Evolutionary conservation across 2,329 filamentous ascomycete genomes (phyloP), one percentile per base, ranked within the genome.

Genomic region (Metarhizium anisopliae): DNA sequence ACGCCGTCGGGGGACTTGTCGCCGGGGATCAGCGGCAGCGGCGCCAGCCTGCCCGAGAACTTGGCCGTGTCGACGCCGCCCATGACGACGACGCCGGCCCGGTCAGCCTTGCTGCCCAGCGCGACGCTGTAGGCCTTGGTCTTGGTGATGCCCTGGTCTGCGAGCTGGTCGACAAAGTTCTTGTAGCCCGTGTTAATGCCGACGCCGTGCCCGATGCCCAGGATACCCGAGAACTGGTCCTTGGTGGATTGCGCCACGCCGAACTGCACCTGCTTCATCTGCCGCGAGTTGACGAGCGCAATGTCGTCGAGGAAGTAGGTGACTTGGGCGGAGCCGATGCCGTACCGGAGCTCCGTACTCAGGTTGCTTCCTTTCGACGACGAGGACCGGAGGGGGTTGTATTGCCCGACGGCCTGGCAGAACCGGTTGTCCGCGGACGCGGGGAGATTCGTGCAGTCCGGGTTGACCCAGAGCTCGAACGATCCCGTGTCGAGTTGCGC

Each of bases 181-280:
- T 67, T 71, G 63, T 82, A 81, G 8, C 59, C 62, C 2, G 73
- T 76, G 30, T 74, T 78, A 53, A 73, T 60, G 40, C 74, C 76
- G 13, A 70, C 25, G 3, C 82, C 75, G 66, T 89, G 89, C 29
- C 89, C 89, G 55, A 94, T 85, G 25, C 90, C 90, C 20, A 95
- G 70, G 50, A 94, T 89, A 42, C 79, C 79, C 0, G 77, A 71
- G 56, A 77, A 79, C 59, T 79, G 73, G 58, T 79, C 73, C 14
- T 67, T 58, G 6, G 73, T 74, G 13, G 66, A 62, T 43, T 77
- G 78, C n/a, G 84, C 85, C 42, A 87, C 79, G 58, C 85, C 85
- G 58, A 89, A 86, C 63, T 85, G 81, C 53, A 86, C 76, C n/a
- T 72, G 66, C 18, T 64, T 67, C 10, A 74, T 72, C 2, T 50